These are phyloP conservation scores for Gracilariopsis chorda DNA, from an alignment of 23 red algal species.

Conservation along the genomic window DNA sequence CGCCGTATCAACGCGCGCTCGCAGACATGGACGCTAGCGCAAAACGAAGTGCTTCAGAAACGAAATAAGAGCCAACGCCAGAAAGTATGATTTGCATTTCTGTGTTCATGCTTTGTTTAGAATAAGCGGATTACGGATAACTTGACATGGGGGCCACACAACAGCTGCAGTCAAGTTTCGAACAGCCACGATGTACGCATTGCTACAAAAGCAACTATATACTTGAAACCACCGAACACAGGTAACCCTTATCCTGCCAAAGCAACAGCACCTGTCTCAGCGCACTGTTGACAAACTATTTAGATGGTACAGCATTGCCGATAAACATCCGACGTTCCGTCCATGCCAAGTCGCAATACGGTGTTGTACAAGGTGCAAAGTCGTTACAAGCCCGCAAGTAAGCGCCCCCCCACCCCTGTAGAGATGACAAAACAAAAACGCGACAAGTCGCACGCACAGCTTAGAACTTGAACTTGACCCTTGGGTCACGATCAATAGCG, in stretches of 20 bases:
- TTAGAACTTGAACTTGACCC: slow-evolving; percentile 89
- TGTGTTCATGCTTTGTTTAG: not conserved
- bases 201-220: too few relatives aligned
- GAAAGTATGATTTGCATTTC: not conserved
- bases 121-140: slow-evolving; percentile 10
- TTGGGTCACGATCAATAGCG: slow-evolving; percentile 80
- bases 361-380: too few relatives aligned
- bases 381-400: not conserved
- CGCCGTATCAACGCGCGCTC: not conserved
- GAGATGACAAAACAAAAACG: not conserved
- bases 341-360: too few relatives aligned
- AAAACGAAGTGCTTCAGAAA: not conserved
- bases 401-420: not conserved
- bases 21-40: not conserved
- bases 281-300: too few relatives aligned
- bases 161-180: too few relatives aligned
- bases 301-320: too few relatives aligned
- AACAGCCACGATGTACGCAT: too few relatives aligned
- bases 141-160: too few relatives aligned
- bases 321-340: too few relatives aligned
- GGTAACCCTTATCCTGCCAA: too few relatives aligned
- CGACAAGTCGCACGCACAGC: not conserved
- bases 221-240: too few relatives aligned
- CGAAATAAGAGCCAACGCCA: not conserved
- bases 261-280: too few relatives aligned